Conservation (phyloP, 257 asterid genomes). For the Euphrasia confusa region DNA sequence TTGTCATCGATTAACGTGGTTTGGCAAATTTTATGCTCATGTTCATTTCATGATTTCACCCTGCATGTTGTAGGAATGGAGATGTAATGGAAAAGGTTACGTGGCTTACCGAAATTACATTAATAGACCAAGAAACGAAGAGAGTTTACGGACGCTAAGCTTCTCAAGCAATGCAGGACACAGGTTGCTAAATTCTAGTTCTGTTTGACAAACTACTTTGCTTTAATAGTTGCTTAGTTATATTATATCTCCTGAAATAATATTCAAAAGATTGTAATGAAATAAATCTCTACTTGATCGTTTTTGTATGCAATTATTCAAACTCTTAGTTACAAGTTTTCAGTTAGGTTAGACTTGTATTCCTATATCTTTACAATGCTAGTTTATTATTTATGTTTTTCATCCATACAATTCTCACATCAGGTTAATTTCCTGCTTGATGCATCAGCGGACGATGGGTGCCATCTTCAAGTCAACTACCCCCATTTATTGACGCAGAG, state of each 20-base stretch:
- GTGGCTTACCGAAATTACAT: slow-evolving; percentile 82
- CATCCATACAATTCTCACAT: slow-evolving; percentile 68
- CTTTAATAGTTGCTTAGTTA: slow-evolving; percentile 4
- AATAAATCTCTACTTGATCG: neutral
- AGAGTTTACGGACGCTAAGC: slow-evolving; percentile 47
- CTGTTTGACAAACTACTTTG: slow-evolving; percentile 22
- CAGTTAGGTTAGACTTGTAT: neutral
- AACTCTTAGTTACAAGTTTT: slow-evolving; percentile 5
- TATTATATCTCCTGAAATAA: slow-evolving; percentile 7
- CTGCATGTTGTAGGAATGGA: slow-evolving; percentile 68
- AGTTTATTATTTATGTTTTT: slow-evolving; percentile 50
- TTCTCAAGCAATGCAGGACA: slow-evolving; percentile 81
- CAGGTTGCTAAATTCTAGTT: slow-evolving; percentile 54
- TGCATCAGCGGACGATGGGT: slow-evolving; percentile 96
- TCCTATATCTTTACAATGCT: slow-evolving; percentile 24
- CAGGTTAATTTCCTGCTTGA: slow-evolving; percentile 98
- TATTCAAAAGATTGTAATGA: neutral
- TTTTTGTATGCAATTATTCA: slow-evolving; percentile 9
- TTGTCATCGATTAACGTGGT: slow-evolving; percentile 6
- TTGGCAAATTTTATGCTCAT: neutral
- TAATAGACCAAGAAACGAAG: slow-evolving; percentile 83
- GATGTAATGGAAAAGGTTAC: slow-evolving; percentile 87
- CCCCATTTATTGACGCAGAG: slow-evolving; percentile 58
- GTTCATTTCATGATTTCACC: slow-evolving; percentile 14
- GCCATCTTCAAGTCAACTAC: slow-evolving; percentile 63